Base-by-base conservation (phyloP, 1,139 yeast species). In the Suhomyces wounanorum region DNA sequence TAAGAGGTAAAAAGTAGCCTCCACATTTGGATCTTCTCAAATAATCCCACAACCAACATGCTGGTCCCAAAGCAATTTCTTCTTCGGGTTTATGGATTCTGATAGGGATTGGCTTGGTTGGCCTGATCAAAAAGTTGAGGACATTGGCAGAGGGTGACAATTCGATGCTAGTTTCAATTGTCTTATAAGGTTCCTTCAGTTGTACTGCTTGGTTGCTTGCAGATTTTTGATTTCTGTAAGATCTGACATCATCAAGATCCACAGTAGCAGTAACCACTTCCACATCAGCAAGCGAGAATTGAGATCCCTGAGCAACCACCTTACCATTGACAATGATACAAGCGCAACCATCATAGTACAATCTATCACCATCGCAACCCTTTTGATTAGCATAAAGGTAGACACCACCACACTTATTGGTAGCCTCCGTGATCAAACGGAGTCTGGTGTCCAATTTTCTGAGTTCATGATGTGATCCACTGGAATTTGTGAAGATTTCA, bases 1-100 rank as follows among this genome's bases (percentile, higher is more conserved):
- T 87, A 46, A 94, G 75, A 0, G 99, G 98, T 45, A 94, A 75
- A 69, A 94, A 95, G 66, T 79, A 94, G 0, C 99, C 99, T 0
- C 92, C 91, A 52, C 94, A 87, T 58, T 82, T 82, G 56, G 96
- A 89, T 58, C 99, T 82, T 65, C 99, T 80, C 55, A 94, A 77
- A 64, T 94, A 94, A 67, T 94, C 99, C 99, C 99, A 94, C 56
- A 94, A 70, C 99, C 99, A 94, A 67, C 99, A 94, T 0, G 99
- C 99, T 1, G 99, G 99, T 0, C 99, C 99, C 47, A 89, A 74
- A 0, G 99, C 98, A 55, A 94, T 92, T 68, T 94, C 99, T 67
- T 94, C 97, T 63, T 91, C 96, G 1, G 98, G 97, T 3, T 75
- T 65, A 67, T 89, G 96, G 62, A 87, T 87, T 44, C 75, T 76